Evolutionary conservation across 805 yeast genomes (phyloP).

Genomic region (Lipomyces yamanashiensis): DNA sequence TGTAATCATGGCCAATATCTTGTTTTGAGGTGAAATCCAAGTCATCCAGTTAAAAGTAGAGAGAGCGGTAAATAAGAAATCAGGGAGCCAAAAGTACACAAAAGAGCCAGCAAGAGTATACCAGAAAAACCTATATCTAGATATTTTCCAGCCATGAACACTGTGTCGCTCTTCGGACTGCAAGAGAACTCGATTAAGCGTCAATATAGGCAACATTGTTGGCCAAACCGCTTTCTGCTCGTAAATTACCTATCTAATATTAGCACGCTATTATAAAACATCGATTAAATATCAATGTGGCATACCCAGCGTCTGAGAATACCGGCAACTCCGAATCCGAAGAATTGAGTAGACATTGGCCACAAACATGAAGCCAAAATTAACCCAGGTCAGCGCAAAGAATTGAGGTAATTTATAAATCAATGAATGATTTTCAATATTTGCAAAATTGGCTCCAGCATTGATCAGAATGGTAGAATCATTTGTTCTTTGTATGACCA

Average conservation of each 20-base stretch:
- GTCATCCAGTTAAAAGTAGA: conserved; percentile 65
- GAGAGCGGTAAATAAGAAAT: conserved; percentile 63
- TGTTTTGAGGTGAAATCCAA: conserved; percentile 46
- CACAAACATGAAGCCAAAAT: conserved; percentile 58
- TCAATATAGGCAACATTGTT: conserved; percentile 60
- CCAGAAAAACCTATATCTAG: conserved; percentile 57
- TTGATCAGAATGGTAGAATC: conserved; percentile 54
- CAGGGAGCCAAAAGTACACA: conserved; percentile 70
- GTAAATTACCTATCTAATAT: conserved; percentile 55
- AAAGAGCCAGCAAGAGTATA: conserved; percentile 53
- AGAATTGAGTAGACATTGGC: conserved; percentile 59
- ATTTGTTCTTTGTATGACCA: conserved; percentile 66
- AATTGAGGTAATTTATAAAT: conserved; percentile 37
- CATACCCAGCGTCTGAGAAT: conserved; percentile 43
- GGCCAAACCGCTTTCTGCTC: conserved; percentile 73
- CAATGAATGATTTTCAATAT: conserved; percentile 53
- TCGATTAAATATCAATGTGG: conserved; percentile 50
- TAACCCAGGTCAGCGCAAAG: conserved; percentile 42
- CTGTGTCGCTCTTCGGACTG: conserved; percentile 38
- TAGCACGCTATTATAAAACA: conserved; percentile 38
- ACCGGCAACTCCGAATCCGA: conserved; percentile 62
- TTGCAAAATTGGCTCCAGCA: conserved; percentile 25
- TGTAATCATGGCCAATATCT: conserved; percentile 58
- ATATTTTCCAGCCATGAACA: conserved; percentile 64
- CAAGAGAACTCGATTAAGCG: conserved; percentile 59